Evolutionary conservation across 371 early-diverging fungal genomes (phyloP), one percentile per base, ranked within the genome.

Genomic region (Choanephora cucurbitarum): DNA sequence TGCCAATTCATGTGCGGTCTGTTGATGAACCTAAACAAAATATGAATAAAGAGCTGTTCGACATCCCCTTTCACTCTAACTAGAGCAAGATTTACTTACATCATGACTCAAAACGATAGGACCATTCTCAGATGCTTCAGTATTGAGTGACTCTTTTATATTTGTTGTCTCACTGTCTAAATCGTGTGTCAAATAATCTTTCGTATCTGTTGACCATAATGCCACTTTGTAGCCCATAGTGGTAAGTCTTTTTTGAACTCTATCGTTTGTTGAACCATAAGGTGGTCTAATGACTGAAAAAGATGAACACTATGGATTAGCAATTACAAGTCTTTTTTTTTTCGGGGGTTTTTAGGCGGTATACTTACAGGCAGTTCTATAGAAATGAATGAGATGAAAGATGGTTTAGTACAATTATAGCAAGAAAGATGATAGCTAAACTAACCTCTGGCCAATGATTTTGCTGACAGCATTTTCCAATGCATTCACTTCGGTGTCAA

Each of bases 191-290:
- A 52, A 49, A 69, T 72, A 84, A 58, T 84, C 85, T 44, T 73
- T 66, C 23, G 75, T 71, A 55, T 84, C 82, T 33, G 80, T 72
- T 49, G 78, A 77, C 85, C 85, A 84, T 54, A 64, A 60, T 28
- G 80, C 62, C 17, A 82, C 70, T 10, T 66, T 63, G 49, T 79
- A 77, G n/a, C 79, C 79, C 46, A 44, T 63, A 9, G 34, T 48
- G 40, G 52, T 58, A 56, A 80, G 64, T 17, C 60, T 55, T 40
- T 60, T 52, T 8, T 67, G 51, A 28, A 63, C 66, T 8, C 33
- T n/a, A 0, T 53, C 57, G 22, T 55, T 54, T 21, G 67, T 66
- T n/a, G 52, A 44, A 22, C 81, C 81, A 53, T 72, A 74, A 14
- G 81, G 81, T 39, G 81, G 74, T 49, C 77, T 67, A 58, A 80